phyloP scores from a whole-genome alignment of 2,329 filamentous ascomycete genomes.

The Emmonsiellopsis sp. region DNA sequence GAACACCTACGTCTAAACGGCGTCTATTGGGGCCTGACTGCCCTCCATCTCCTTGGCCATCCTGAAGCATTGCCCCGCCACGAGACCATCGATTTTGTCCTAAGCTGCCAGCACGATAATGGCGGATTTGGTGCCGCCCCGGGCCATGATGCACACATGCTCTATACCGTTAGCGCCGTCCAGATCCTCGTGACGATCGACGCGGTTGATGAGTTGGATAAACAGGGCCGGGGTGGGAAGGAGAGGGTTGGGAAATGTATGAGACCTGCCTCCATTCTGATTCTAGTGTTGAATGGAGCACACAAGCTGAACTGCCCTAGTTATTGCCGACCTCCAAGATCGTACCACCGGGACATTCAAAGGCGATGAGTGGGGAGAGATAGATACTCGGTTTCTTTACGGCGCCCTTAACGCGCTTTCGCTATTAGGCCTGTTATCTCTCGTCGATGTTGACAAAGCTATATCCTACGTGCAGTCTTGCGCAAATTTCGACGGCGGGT shows the following conservation, averaged over 20 bases:
- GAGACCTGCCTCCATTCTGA: conserved; percentile 20
- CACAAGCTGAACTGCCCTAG: conserved; percentile 30
- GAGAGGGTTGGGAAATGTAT: conserved; percentile 69
- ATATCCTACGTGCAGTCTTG: conserved; percentile 72
- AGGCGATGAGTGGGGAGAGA: conserved; percentile 93
- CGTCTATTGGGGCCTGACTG: conserved; percentile 90
- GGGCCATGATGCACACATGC: conserved; percentile 89
- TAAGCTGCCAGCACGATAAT: conserved; percentile 80
- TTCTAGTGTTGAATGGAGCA: background rate
- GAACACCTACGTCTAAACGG: conserved; percentile 93
- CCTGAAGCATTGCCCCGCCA: conserved; percentile 73
- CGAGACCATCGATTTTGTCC: conserved; percentile 82
- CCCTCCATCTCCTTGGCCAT: conserved; percentile 72
- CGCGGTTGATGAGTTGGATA: conserved; percentile 73
- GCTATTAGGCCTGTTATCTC: conserved; percentile 60
- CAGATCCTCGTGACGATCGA: conserved; percentile 85
- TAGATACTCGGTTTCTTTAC: conserved; percentile 90
- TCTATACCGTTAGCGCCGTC: conserved; percentile 90
- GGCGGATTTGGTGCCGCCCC: conserved; percentile 93
- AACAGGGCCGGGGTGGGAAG: conserved; percentile 55
- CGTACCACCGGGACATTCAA: conserved; percentile 73
- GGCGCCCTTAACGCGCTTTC: conserved; percentile 83
- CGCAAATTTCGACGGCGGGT: conserved; percentile 89
- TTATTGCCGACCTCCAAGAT: conserved; percentile 76
- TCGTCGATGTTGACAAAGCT: conserved; percentile 71